Evolutionary conservation across 148 eudicot genomes (phyloP), one percentile per base, ranked within the genome.

Genomic region (Gaultheria prostrata): DNA sequence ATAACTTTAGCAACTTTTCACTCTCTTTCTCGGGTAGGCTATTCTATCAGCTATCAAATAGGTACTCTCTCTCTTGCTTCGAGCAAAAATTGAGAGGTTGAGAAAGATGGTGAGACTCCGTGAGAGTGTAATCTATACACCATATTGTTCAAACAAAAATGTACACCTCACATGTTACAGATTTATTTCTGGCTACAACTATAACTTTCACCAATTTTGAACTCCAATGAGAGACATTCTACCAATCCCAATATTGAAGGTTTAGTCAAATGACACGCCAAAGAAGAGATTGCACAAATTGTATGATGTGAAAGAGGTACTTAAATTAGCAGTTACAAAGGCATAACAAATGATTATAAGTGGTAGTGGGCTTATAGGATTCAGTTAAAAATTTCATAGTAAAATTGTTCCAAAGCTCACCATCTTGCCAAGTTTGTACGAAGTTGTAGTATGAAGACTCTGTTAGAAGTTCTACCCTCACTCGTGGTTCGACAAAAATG

Each of bases 381-480:
- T 32, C 11, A 14, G 4, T 39, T 49, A 12, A 24, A 80, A 43
- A 14, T 21, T 14, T 32, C 14, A 49, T 65, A 81, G 33, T 51
- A 50, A 69, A 45, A 53, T 45, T 39, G 33, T 69, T 30, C 20
- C 12, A 49, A 43, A 70, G 35, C 92, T 90, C 81, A 95, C 98
- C 96, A 79, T 92, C 92, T 87, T 87, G 49, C 99, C 99, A 97
- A 12, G 98, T 95, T 77, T 92, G 92, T 78, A 97, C 98, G 85
- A 93, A 93, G 89, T 87, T 74, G 84, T 90, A 97, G 92, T 83
- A 88, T 56, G 94, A 85, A 35, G 99, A 92, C 76, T 92, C 99
- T 17, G 90, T 77, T 76, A 93, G 77, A 84, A 97, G 96, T 89
- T 92, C 99, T 73, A 89, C 77, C 82, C 79, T 89, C 79, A 97